These are phyloP conservation scores for Pichia cephalocereana DNA, from an alignment of 805 yeast genomes.

Conservation along the genomic window DNA sequence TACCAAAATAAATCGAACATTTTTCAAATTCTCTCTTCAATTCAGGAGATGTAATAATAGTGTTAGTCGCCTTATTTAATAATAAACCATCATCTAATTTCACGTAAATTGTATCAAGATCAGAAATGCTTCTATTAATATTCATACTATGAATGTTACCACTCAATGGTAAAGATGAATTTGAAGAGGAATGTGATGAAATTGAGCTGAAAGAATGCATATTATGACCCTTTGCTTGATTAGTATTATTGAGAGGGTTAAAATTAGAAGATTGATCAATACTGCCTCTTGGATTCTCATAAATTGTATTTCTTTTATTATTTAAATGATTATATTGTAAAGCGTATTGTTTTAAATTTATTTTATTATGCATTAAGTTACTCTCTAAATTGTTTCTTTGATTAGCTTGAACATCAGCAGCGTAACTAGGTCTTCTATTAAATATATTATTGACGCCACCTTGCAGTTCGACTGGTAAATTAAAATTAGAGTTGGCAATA, in stretches of 20 bases:
- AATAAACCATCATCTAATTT: constrained; percentile 56
- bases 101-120: constrained; percentile 12
- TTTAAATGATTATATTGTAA: constrained; percentile 6
- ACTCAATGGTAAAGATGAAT: neutral
- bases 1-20: constrained; percentile 50
- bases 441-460: constrained; percentile 56
- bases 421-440: constrained; percentile 65
- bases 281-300: constrained; percentile 1
- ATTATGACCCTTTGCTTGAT: constrained; percentile 3
- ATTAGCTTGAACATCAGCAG: constrained; percentile 52
- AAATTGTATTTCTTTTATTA: constrained; percentile 1
- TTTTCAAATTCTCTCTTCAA: constrained; percentile 40
- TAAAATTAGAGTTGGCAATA: constrained; percentile 24
- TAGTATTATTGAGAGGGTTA: constrained; percentile 3
- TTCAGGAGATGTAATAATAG: constrained; percentile 50
- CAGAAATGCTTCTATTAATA: constrained; percentile 4
- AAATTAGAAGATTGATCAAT: neutral
- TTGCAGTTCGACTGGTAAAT: constrained; percentile 49
- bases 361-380: constrained; percentile 7
- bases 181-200: constrained; percentile 5
- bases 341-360: constrained; percentile 18
- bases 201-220: constrained; percentile 9
- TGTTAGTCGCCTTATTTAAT: constrained; percentile 38
- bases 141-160: neutral
- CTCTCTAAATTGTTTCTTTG: neutral